Percentiles rank a stretch among this genome's conserved stretches.
Conservation (phyloP, 495 filamentous ascomycete species). For the Hyaloscypha finlandica region DNA sequence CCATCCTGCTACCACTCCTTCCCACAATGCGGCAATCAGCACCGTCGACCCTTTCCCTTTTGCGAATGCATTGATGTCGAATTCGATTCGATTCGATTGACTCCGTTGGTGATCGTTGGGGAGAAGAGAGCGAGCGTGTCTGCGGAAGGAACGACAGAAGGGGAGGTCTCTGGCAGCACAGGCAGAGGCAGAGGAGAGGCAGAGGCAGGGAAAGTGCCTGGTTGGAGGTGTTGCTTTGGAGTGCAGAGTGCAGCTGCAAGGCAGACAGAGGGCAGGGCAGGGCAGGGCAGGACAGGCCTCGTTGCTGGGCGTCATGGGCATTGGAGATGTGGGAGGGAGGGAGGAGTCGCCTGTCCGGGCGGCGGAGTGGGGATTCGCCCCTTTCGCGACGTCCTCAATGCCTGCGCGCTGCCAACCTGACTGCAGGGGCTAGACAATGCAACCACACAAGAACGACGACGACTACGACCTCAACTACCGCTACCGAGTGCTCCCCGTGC, state of each 20-base stretch:
- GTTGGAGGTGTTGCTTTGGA: constrained; percentile 6
- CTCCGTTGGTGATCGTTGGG: constrained; percentile 1
- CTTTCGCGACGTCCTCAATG: neutral
- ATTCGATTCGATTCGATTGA: constrained; percentile 2
- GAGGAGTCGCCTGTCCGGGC: neutral
- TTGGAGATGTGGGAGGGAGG: neutral
- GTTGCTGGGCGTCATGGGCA: constrained; percentile 7
- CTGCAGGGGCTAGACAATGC: neutral
- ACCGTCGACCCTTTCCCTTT: constrained; percentile 13
- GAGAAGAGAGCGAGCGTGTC: constrained; percentile 2
- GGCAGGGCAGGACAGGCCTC: neutral
- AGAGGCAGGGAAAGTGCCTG: constrained; percentile 12
- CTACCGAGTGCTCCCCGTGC: neutral
- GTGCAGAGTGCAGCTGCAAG: constrained; percentile 10
- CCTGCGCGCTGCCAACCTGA: neutral
- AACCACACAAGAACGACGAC: neutral
- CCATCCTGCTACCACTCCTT: constrained; percentile 19
- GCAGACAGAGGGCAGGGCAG: neutral
- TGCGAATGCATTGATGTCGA: constrained; percentile 15
- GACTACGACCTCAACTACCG: too few species aligned
- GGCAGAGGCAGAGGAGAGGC: neutral
- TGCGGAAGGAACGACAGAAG: neutral
- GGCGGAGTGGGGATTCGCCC: neutral
- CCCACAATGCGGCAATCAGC: constrained; percentile 13
- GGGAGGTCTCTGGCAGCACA: neutral